These are phyloP conservation scores for Lyophyllum semitale DNA, from an alignment of 768 basidiomycete species.

Conservation along the genomic window DNA sequence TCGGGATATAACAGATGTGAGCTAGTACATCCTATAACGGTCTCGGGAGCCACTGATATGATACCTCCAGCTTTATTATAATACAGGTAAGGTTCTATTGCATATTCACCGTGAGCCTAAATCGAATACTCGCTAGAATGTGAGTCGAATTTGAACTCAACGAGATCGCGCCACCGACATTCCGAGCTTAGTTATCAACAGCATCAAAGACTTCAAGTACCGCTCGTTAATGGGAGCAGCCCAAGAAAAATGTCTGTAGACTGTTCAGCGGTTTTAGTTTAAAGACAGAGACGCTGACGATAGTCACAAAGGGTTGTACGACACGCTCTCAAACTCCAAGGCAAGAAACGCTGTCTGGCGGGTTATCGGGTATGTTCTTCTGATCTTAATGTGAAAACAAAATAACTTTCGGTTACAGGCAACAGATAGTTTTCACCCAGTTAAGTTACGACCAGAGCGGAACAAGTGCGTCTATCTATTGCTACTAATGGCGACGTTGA, in stretches of 20 bases:
- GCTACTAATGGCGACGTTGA: neutral
- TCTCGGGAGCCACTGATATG: neutral
- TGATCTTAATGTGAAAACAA: neutral
- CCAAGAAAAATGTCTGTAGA: slow-evolving; percentile 51
- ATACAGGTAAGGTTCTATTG: slow-evolving; percentile 38
- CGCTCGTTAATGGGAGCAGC: slow-evolving; percentile 56
- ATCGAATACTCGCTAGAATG: neutral
- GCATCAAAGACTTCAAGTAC: slow-evolving; percentile 39
- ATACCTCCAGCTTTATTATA: slow-evolving; percentile 44
- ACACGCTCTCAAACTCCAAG: slow-evolving; percentile 47
- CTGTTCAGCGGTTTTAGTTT: neutral
- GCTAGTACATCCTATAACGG: neutral
- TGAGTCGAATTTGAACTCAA: slow-evolving; percentile 1
- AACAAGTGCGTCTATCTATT: slow-evolving; percentile 28
- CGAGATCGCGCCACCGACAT: slow-evolving; percentile 15
- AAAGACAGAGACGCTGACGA: neutral
- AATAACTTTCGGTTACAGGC: slow-evolving; percentile 28
- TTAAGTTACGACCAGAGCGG: slow-evolving; percentile 41
- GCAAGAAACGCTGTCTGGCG: slow-evolving; percentile 54
- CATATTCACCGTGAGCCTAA: neutral
- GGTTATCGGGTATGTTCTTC: slow-evolving; percentile 42
- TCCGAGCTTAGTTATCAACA: slow-evolving; percentile 39
- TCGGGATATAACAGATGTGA: slow-evolving; percentile 57
- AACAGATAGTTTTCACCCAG: slow-evolving; percentile 59
- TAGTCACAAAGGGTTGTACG: slow-evolving; percentile 42